Evolutionary conservation across 2,329 filamentous ascomycete genomes (phyloP), one percentile per base, ranked within the genome.

Genomic region (Ustulina deusta): DNA sequence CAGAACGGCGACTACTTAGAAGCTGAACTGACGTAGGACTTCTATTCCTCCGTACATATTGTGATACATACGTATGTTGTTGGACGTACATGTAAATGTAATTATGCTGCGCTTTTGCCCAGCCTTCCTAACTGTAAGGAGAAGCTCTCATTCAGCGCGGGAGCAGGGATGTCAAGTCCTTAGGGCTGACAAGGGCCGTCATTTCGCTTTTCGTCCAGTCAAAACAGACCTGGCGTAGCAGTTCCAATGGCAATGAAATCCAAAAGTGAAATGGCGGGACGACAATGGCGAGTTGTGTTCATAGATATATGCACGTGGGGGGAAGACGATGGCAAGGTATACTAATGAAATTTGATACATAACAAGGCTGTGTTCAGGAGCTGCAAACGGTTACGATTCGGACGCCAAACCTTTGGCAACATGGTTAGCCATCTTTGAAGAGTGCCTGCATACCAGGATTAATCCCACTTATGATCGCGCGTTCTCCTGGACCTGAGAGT

Each of bases 161-260:
- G 25, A 32, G 42, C 44, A 48, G 22, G 44, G 20, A 27, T 48
- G 17, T 17, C 15, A n/a, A 32, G 27, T 32, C 11, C 49, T 32
- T 32, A 52, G 49, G 49, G 49, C 49, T 52, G 49, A 52, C 15
- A 52, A 15, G 38, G 27, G 27, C 34, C 25, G 17, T n/a, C 46
- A 32, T 51, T 32, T 51, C 25, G 15, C 17, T 10, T 46, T 51
- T 6, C n/a, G 6, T 29, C 6, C 27, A 29, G 2, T 29, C 5
- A 17, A 27, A 27, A 15, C 7, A 27, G 25, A 27, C 6, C 34
- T 36, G 6, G 11, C 6, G 6, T 11, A 11, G 34, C 34, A 11
- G 34, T 36, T 36, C 11, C 34, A 36, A 11, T 6, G 11, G 6
- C 34, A 36, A 36, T 36, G 34, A 36, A 11, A 36, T 11, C 11